Evolutionary conservation across 108 stramenopile genomes (phyloP), one percentile per base, ranked within the genome.

Genomic region (Licmophora abbreviata): DNA sequence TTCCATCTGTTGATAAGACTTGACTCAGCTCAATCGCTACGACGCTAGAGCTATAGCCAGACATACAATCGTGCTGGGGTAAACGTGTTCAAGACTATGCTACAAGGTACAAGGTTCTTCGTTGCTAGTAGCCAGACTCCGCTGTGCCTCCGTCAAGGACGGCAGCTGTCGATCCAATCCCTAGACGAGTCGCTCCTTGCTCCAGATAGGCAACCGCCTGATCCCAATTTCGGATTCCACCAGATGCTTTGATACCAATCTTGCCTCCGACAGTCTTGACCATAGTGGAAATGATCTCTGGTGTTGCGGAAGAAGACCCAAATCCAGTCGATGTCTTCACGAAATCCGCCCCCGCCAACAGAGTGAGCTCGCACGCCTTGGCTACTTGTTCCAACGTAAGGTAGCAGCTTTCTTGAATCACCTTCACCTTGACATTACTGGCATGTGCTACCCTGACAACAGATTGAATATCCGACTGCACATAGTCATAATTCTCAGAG

Each of bases 281-380:
- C 38, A 40, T 40, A 18, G 20, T 3, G 4, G 15, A 20, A 20
- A 40, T 20, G 20, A 3, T 15, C 20, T 40, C 4, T 40, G 20
- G 18, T 18, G 38, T 40, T 40, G 38, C 38, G 20, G 18, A 15
- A 3, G 15, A 20, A 4, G 5, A 5, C 18, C 38, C 38, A 40
- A 40, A 40, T 40, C 38, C 38, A 18, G 38, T 40, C 2, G 38
- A 40, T 40, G 38, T 40, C 5, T 40, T 40, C 38, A 40, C 38
- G 20, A 40, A 40, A 40, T 40, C 38, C 3, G 3, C 38, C 15
- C 38, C 38, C 5, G 20, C 18, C 15, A 18, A 15, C 15, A 18
- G 38, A 5, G 18, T 18, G 20, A 40, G 15, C 20, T 5, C 20
- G 20, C 38, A 40, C 20, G 38, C 38, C 20, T 20, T 40, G 38